These are phyloP conservation scores for Lactarius psammicola DNA, from an alignment of 768 basidiomycete species.

Conservation along the genomic window DNA sequence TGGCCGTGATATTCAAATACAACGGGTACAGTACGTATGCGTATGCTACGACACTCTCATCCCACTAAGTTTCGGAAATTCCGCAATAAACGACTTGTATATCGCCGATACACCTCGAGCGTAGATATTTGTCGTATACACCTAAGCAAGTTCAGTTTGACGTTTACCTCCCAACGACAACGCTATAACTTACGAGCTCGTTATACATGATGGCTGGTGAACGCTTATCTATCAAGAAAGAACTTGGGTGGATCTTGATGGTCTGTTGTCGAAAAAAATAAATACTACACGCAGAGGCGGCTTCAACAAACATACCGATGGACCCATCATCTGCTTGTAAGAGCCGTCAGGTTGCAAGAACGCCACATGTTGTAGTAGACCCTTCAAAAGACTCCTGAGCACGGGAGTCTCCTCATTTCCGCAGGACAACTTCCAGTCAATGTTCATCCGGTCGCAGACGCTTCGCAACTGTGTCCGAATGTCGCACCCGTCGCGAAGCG, in stretches of 20 bases:
- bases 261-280: constrained; percentile 41
- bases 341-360: constrained; percentile 80
- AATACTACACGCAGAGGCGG: constrained; percentile 15
- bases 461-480: constrained; percentile 77
- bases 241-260: constrained; percentile 91
- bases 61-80: constrained; percentile 24
- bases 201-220: constrained; percentile 88
- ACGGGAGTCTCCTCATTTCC: constrained; percentile 68
- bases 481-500: constrained; percentile 72
- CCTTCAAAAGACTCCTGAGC: constrained; percentile 67
- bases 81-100: constrained; percentile 52
- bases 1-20: background rate
- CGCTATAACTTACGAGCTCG: constrained; percentile 71
- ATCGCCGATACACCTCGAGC: constrained; percentile 89
- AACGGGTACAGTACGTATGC: background rate
- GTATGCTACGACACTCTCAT: constrained; percentile 5
- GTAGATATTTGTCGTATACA: constrained; percentile 81
- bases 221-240: constrained; percentile 76
- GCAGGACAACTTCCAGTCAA: constrained; percentile 59
- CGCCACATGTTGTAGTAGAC: constrained; percentile 81
- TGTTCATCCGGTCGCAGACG: constrained; percentile 56
- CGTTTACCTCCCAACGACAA: constrained; percentile 1
- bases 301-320: constrained; percentile 46
- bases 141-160: constrained; percentile 39
- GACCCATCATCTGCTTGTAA: constrained; percentile 81